Conservation (phyloP, 768 basidiomycete genomes). For the Agaricus blazei region DNA sequence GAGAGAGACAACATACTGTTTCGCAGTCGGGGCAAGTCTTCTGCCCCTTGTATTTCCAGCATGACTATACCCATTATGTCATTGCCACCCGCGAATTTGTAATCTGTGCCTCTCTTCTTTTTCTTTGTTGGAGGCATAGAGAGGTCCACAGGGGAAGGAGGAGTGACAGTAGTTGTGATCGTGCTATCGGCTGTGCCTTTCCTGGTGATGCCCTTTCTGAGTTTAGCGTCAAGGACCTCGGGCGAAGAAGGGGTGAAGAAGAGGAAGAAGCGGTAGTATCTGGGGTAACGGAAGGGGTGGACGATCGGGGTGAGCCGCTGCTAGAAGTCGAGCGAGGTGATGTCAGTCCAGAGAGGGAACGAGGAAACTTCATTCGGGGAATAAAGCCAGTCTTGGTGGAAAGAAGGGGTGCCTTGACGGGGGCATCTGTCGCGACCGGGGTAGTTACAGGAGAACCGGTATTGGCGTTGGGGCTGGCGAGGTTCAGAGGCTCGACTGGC, state of each 20-base stretch:
- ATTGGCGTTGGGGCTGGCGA: background rate
- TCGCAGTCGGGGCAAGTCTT: conserved; percentile 78
- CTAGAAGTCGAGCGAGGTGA: conserved; percentile 8
- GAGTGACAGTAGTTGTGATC: background rate
- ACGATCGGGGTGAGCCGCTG: background rate
- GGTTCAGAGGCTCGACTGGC: background rate
- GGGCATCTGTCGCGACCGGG: conserved; percentile 17
- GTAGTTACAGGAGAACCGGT: conserved; percentile 12
- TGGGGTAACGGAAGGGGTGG: background rate
- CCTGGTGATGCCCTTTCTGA: background rate
- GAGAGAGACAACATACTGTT: conserved; percentile 59
- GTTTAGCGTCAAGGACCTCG: background rate
- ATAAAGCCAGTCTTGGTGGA: conserved; percentile 17
- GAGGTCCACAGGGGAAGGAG: background rate
- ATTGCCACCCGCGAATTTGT: conserved; percentile 61
- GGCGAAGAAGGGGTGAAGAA: background rate
- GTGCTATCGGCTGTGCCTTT: conserved; percentile 9
- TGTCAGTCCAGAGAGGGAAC: conserved; percentile 11
- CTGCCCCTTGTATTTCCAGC: conserved; percentile 83
- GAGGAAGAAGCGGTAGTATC: background rate
- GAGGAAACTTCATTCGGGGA: conserved; percentile 19
- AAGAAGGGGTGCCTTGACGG: conserved; percentile 14
- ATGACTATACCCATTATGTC: conserved; percentile 94
- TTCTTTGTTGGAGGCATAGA: conserved; percentile 8
- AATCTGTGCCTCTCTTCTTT: conserved; percentile 24